Evolutionary conservation across 2,329 filamentous ascomycete genomes (phyloP).

Genomic region (Gaeumannomyces tritici): DNA sequence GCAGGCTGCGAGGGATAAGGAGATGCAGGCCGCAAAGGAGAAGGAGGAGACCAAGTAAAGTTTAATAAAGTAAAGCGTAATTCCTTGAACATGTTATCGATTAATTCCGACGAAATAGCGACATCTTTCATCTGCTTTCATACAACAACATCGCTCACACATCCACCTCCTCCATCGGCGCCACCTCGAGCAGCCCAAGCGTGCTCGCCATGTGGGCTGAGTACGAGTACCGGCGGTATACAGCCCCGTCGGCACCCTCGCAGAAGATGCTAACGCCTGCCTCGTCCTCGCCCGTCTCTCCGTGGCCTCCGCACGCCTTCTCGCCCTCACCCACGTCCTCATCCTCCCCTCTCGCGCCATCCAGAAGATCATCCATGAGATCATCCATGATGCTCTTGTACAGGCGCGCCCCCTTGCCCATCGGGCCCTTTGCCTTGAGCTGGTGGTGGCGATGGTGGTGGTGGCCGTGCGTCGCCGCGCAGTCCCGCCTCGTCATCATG

Average conservation of each 20-base stretch:
- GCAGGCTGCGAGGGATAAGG: constrained; percentile 17
- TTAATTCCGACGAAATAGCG: too few species aligned
- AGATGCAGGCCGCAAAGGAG: not conserved
- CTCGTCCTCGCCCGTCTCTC: not conserved
- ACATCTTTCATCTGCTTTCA: not conserved
- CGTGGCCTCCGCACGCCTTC: not conserved
- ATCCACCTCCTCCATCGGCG: not conserved
- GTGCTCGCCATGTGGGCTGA: not conserved
- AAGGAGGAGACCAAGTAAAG: too few species aligned
- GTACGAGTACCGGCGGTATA: constrained; percentile 2
- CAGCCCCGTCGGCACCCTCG: not conserved
- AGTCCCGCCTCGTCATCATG: not conserved
- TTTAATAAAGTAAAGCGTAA: too few species aligned
- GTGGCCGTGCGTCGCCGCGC: not conserved
- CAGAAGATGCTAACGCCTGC: constrained; percentile 3
- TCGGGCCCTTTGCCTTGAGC: not conserved
- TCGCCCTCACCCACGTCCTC: not conserved
- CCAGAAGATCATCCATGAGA: not conserved
- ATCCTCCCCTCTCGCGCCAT: not conserved
- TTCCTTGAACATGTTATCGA: too few species aligned
- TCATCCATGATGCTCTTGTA: not conserved
- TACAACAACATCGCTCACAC: not conserved
- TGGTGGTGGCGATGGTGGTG: too few species aligned
- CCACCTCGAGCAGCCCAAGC: not conserved
- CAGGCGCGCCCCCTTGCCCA: not conserved